A percentile compares a stretch with the other conserved stretches of the same genome.
These are phyloP conservation scores for Juglanconis sp. DNA, from an alignment of 2,329 filamentous ascomycete genomes.

Conservation along the genomic window DNA sequence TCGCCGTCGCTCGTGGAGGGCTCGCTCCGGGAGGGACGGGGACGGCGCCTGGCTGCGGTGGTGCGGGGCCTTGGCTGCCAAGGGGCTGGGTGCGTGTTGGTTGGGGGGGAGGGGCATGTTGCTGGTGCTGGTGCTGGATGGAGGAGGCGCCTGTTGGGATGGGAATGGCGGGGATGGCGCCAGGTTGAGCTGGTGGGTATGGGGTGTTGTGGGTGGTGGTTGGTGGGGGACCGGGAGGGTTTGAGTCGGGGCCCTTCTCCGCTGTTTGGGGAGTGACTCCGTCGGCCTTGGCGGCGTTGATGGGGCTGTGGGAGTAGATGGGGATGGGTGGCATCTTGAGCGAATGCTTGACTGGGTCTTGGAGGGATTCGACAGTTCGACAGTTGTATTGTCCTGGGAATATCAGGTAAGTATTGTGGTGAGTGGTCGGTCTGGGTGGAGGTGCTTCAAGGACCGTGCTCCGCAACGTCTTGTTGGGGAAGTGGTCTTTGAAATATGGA, in stretches of 20 bases:
- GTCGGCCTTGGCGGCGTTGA: constrained; percentile 53
- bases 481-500: not conserved
- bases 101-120: constrained; percentile 29
- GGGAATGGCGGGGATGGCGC: constrained; percentile 42
- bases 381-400: not conserved
- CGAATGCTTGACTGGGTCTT: not conserved
- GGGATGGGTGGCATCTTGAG: constrained; percentile 58
- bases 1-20: constrained; percentile 17
- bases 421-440: not conserved
- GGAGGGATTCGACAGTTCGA: no score
- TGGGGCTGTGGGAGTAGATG: constrained; percentile 57
- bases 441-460: no score
- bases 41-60: constrained; percentile 56
- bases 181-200: constrained; percentile 45
- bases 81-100: constrained; percentile 42
- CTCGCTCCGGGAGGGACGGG: constrained; percentile 38
- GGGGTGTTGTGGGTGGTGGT: constrained; percentile 27
- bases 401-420: not conserved
- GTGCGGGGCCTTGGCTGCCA: constrained; percentile 40
- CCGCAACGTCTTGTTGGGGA: no score
- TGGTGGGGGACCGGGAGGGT: constrained; percentile 20
- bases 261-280: constrained; percentile 46
- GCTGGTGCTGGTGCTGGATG: constrained; percentile 29
- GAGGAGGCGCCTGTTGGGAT: constrained; percentile 37
- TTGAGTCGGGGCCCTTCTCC: constrained; percentile 10